Base-by-base conservation (phyloP, 31 red algal genomes). In the Endocladia muricata region DNA sequence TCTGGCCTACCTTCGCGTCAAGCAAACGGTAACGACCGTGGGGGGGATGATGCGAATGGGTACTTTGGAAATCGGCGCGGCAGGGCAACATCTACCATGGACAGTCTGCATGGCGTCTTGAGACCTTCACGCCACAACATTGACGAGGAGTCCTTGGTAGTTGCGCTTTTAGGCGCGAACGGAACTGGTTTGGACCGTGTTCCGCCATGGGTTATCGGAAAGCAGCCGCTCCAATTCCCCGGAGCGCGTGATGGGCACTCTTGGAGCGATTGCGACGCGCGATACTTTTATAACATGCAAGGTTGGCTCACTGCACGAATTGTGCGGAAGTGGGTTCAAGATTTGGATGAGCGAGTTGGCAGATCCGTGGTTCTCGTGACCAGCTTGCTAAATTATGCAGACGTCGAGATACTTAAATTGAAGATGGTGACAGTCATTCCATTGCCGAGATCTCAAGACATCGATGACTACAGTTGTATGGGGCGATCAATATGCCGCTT, bases 271-370 rank as follows among this genome's bases (percentile, higher is more conserved):
- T 23, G 21, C 29, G 37, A 26, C 21, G 37, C 37, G 3, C 43
- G 71, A 3, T 75, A 75, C 25, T 75, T 75, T 55, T 52, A 75
- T 37, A 75, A 75, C 49, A 37, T 58, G 13, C 43, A 38, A 19
- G 71, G 71, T 9, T 75, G 71, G 71, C 71, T 75, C 44, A 75
- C 71, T 56, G 43, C 23, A 23, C 71, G 49, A 8, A 43, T 75
- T 36, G 51, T 75, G 13, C 43, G 51, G 5, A 75, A 56, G 48
- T 75, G 71, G 71, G 21, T 75, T 19, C 28, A 57, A 52, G 71
- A 75, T 21, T 75, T 75, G 55, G 71, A 75, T 38, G 42, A 32
- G 26, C 37, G 49, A 4, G 3, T 75, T 23, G 49, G 59, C 33
- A 44, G 47, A 52, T 35, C 33, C 59, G 71, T 75, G 15, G 71